These are phyloP conservation scores for Phallus indusiatus DNA, from an alignment of 768 basidiomycete genomes.

Conservation along the genomic window DNA sequence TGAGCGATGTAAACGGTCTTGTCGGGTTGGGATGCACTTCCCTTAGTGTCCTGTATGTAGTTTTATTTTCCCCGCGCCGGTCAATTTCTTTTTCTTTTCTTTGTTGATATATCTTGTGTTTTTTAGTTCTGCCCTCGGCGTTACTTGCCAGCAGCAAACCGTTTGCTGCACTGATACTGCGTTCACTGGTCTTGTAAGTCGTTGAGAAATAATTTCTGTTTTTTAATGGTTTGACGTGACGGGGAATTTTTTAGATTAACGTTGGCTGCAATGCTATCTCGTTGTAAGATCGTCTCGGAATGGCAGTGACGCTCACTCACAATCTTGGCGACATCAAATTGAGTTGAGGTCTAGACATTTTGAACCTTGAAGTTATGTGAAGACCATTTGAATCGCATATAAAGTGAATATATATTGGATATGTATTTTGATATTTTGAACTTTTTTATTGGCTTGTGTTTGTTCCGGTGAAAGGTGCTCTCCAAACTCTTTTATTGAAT, in stretches of 20 bases:
- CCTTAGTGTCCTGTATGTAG: conserved; percentile 15
- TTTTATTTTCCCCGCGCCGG: too few species aligned
- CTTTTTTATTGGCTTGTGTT: too few species aligned
- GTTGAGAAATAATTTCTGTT: background rate
- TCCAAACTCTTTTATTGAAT: too few species aligned
- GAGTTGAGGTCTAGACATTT: too few species aligned
- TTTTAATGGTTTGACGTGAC: background rate
- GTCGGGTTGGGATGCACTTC: conserved; percentile 19
- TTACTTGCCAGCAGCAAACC: background rate
- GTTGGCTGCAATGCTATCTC: background rate
- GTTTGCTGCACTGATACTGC: background rate
- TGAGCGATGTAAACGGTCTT: conserved; percentile 11
- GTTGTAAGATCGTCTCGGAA: background rate
- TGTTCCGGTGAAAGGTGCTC: too few species aligned
- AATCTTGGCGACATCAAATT: too few species aligned
- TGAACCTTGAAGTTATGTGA: too few species aligned
- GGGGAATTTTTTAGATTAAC: background rate
- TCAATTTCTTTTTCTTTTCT: conserved; percentile 10
- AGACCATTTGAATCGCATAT: too few species aligned
- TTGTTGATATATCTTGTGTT: background rate
- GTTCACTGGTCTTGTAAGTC: background rate
- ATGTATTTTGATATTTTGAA: too few species aligned
- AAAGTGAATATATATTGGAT: too few species aligned
- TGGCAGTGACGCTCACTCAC: background rate
- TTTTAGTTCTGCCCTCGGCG: conserved; percentile 12